phyloP scores from a whole-genome alignment of 139 green algal species.

The Closterium sp. region DNA sequence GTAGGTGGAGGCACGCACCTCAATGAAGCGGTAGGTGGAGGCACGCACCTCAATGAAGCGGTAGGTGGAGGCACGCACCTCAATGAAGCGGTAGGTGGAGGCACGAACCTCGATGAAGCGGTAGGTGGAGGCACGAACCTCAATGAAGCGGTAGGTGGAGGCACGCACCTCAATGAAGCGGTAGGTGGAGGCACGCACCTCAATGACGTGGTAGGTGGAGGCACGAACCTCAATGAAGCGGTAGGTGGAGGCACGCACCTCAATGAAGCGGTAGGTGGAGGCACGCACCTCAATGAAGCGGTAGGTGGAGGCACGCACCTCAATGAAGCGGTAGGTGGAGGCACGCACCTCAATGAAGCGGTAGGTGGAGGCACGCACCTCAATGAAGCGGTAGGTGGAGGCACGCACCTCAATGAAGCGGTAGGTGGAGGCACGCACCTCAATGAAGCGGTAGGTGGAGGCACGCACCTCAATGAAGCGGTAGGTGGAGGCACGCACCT shows the following conservation, averaged over 20 bases:
- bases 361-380: slow-evolving; percentile 5
- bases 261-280: no score
- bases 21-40: slow-evolving; percentile 6
- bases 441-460: no score
- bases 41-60: no score
- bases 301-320: slow-evolving; percentile 5
- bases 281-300: neutral
- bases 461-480: neutral
- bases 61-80: neutral
- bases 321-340: no score
- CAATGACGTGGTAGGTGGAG: no score
- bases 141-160: slow-evolving; percentile 6
- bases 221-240: neutral
- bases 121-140: neutral
- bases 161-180: neutral
- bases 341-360: neutral
- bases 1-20: neutral
- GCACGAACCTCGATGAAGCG: no score
- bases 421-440: slow-evolving; percentile 5
- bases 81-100: slow-evolving; percentile 6
- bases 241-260: slow-evolving; percentile 5
- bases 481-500: slow-evolving; percentile 5
- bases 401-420: neutral
- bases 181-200: slow-evolving; percentile 5
- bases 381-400: no score